A percentile compares a stretch with the other conserved stretches of the same genome.
Conservation (phyloP, 106 monocot genomes). For the Dendrobium officinale region DNA sequence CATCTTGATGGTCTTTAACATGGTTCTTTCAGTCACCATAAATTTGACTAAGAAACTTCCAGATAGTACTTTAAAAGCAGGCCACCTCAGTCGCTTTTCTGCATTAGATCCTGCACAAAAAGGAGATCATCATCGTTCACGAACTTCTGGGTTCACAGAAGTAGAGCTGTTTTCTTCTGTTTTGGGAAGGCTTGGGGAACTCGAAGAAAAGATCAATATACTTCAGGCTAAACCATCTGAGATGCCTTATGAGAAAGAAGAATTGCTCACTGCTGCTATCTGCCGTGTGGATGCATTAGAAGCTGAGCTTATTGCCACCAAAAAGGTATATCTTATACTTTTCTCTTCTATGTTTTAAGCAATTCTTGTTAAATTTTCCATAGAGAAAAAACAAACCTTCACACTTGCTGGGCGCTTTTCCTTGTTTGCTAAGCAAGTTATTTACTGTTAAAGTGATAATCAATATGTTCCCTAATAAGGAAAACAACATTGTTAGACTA, state of each 20-base stretch:
- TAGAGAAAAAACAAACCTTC: too few species aligned
- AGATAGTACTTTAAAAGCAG: neutral
- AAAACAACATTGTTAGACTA: too few species aligned
- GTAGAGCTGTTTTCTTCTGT: conserved; percentile 35
- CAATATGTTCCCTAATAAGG: too few species aligned
- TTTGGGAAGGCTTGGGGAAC: conserved; percentile 50
- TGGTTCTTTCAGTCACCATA: neutral
- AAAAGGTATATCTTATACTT: conserved; percentile 37
- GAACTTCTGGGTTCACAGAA: conserved; percentile 32
- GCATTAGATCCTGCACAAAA: conserved; percentile 2
- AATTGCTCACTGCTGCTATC: conserved; percentile 69
- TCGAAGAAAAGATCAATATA: conserved; percentile 60
- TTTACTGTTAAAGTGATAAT: too few species aligned
- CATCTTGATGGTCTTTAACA: neutral
- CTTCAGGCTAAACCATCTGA: conserved; percentile 59
- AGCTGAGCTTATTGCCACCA: conserved; percentile 84
- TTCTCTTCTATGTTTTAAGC: too few species aligned
- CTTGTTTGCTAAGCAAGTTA: too few species aligned
- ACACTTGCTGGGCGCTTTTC: too few species aligned
- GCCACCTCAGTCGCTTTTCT: too few species aligned
- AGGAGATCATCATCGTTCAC: conserved; percentile 38
- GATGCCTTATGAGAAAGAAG: conserved; percentile 81
- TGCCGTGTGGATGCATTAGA: conserved; percentile 87
- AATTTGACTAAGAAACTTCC: neutral
- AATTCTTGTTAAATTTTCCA: too few species aligned